phyloP scores from a whole-genome alignment of 108 stramenopile species.

The Cyclotella atomus region DNA sequence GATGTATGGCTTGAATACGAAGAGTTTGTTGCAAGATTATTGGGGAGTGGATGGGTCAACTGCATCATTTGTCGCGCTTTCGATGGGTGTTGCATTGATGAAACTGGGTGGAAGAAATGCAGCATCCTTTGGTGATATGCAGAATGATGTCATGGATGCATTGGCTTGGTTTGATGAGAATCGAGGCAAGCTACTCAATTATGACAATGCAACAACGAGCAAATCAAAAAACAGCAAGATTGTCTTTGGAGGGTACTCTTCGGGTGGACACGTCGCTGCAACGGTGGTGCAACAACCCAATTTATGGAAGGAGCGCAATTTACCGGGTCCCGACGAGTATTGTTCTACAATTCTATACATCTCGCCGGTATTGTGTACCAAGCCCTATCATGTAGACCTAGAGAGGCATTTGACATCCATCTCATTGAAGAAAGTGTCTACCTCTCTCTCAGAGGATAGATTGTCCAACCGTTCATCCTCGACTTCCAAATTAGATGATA shows the following conservation, averaged over 20 bases:
- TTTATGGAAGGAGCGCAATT: conserved; percentile 33
- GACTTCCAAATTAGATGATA: not conserved
- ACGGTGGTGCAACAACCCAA: conserved; percentile 45
- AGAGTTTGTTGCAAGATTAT: too few relatives aligned
- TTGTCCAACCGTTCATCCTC: not conserved
- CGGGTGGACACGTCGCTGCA: conserved; percentile 71
- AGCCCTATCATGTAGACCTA: conserved; percentile 18
- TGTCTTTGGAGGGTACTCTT: conserved; percentile 71
- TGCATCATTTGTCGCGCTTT: conserved; percentile 8
- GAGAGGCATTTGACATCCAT: not conserved
- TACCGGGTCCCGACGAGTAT: conserved; percentile 27
- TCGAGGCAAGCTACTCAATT: not conserved
- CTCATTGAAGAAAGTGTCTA: not conserved
- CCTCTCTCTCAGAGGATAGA: not conserved
- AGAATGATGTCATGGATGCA: conserved; percentile 63
- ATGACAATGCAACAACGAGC: not conserved
- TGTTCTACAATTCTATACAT: conserved; percentile 48
- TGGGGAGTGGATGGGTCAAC: not conserved
- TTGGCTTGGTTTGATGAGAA: conserved; percentile 51
- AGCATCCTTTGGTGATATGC: conserved; percentile 64
- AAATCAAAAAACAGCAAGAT: conserved; percentile 16
- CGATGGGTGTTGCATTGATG: conserved; percentile 21
- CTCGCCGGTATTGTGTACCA: conserved; percentile 52
- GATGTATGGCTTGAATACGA: not conserved
- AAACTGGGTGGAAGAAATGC: conserved; percentile 32